A percentile compares a stretch with the other conserved stretches of the same genome.
Evolutionary conservation across 2,329 filamentous ascomycete genomes (phyloP).

Genomic region (Conoideocrella luteorostrata): DNA sequence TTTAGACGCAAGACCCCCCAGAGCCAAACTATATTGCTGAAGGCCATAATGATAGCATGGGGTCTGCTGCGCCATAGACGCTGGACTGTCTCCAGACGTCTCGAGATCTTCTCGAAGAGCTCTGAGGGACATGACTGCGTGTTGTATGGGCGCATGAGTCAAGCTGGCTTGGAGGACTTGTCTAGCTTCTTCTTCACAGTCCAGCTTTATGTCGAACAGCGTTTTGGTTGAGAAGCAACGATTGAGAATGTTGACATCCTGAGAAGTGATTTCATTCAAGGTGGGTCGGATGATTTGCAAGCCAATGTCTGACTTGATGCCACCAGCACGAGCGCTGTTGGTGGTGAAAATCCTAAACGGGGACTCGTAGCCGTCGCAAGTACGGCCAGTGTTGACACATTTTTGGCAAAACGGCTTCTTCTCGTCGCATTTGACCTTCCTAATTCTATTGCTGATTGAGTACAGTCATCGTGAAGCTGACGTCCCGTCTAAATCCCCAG

Average conservation of each 20-base stretch:
- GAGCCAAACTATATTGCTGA: slow-evolving; percentile 35
- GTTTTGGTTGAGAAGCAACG: slow-evolving; percentile 37
- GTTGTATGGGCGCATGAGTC: slow-evolving; percentile 27
- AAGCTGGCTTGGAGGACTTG: slow-evolving; percentile 31
- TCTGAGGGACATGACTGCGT: slow-evolving; percentile 34
- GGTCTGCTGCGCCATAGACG: slow-evolving; percentile 20
- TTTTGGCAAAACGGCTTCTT: slow-evolving; percentile 27
- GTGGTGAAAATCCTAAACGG: slow-evolving; percentile 24
- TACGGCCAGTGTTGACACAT: slow-evolving; percentile 32
- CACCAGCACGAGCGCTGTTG: background rate
- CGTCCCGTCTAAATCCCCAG: background rate
- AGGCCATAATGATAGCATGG: slow-evolving; percentile 30
- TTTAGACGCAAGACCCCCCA: slow-evolving; percentile 32
- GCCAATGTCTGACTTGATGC: slow-evolving; percentile 9
- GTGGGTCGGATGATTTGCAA: slow-evolving; percentile 15
- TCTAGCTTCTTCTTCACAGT: slow-evolving; percentile 31
- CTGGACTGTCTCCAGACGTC: slow-evolving; percentile 18
- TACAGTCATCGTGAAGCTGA: slow-evolving; percentile 10
- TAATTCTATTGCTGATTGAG: slow-evolving; percentile 22
- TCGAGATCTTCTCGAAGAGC: slow-evolving; percentile 34
- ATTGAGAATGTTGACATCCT: slow-evolving; percentile 28
- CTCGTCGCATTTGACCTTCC: slow-evolving; percentile 33
- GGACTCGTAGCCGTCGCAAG: slow-evolving; percentile 36
- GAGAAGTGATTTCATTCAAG: slow-evolving; percentile 11
- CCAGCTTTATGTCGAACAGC: slow-evolving; percentile 30